These are phyloP conservation scores for Apophysomyces ossiformis DNA, from an alignment of 371 early-diverging fungal species.

Conservation along the genomic window DNA sequence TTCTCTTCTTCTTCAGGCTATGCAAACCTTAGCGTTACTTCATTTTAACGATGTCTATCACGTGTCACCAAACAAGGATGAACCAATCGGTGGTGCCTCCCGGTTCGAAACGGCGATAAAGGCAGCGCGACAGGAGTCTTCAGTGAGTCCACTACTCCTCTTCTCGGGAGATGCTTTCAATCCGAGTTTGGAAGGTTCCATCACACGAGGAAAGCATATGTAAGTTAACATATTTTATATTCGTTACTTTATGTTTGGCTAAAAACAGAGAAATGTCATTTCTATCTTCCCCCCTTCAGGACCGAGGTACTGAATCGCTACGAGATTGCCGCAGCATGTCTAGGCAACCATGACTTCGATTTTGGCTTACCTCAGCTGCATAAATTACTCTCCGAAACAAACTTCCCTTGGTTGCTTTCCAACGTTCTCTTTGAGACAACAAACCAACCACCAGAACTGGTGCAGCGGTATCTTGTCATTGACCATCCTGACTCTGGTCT, in stretches of 20 bases:
- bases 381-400: slow-evolving; percentile 40
- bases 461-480: slow-evolving; percentile 38
- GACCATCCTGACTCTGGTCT: slow-evolving; percentile 39
- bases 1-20: neutral
- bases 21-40: slow-evolving; percentile 30
- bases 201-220: slow-evolving; percentile 69
- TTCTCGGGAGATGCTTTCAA: slow-evolving; percentile 71
- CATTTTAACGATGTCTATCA: slow-evolving; percentile 75
- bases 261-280: no score
- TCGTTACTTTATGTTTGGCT: neutral
- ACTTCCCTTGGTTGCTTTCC: slow-evolving; percentile 70
- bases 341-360: slow-evolving; percentile 77
- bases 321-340: slow-evolving; percentile 55
- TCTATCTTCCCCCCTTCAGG: slow-evolving; percentile 11
- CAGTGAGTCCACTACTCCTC: slow-evolving; percentile 41
- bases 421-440: slow-evolving; percentile 55
- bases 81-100: slow-evolving; percentile 69
- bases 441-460: slow-evolving; percentile 29
- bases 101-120: slow-evolving; percentile 52
- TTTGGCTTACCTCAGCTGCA: slow-evolving; percentile 62
- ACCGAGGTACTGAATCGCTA: slow-evolving; percentile 55
- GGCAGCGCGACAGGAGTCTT: slow-evolving; percentile 17
- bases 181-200: slow-evolving; percentile 62
- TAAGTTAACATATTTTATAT: slow-evolving; percentile 11
- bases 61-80: slow-evolving; percentile 43